These are phyloP conservation scores for Linnemannia exigua DNA, from an alignment of 192 early-diverging fungal genomes.

Conservation along the genomic window DNA sequence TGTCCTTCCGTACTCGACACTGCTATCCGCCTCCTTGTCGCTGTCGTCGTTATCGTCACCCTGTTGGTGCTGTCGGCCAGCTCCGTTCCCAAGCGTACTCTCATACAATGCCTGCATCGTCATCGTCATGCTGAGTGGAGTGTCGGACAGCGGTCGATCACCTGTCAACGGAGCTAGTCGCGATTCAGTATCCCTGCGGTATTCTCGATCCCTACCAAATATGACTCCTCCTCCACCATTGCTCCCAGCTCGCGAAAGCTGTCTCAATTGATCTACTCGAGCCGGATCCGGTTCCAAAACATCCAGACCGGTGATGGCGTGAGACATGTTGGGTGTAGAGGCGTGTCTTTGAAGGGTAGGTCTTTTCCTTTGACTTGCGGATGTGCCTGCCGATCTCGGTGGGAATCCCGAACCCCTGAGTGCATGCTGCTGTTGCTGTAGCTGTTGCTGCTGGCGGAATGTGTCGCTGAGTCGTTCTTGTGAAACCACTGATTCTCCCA, in stretches of 20 bases:
- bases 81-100: background rate
- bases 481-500: background rate
- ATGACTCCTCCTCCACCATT: background rate
- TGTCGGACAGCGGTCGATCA: conserved; percentile 6
- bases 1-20: background rate
- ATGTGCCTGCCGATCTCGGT: background rate
- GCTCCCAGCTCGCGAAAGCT: background rate
- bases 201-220: background rate
- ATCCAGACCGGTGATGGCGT: conserved; percentile 30
- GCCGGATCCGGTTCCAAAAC: conserved; percentile 42
- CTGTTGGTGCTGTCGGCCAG: background rate
- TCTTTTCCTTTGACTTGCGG: background rate
- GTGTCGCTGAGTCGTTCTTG: conserved; percentile 1
- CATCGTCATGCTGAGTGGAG: conserved; percentile 1
- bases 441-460: background rate
- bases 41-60: background rate
- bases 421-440: background rate
- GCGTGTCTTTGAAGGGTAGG: conserved; percentile 28
- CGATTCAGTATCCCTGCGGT: background rate
- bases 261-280: conserved; percentile 14
- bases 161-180: background rate
- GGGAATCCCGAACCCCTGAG: background rate
- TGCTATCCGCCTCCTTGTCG: background rate
- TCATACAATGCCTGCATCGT: conserved; percentile 11
- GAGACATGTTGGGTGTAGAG: conserved; percentile 43